Percentiles rank a stretch among this genome's conserved stretches.
Evolutionary conservation across 768 basidiomycete genomes (phyloP).

Genomic region (Phylloporus scabripes): DNA sequence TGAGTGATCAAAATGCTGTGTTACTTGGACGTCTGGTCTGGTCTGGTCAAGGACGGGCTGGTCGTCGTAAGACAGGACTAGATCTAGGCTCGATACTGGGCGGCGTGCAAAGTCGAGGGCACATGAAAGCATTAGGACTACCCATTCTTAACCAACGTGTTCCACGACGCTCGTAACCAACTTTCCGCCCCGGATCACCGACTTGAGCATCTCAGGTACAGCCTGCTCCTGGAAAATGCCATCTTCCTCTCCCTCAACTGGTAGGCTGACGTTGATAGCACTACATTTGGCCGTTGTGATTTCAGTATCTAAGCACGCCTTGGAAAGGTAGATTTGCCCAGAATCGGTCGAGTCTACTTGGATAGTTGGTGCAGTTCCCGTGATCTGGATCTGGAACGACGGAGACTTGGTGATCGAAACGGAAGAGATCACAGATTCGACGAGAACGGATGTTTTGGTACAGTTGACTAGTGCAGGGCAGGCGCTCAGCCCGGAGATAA

Average conservation of each 20-base stretch:
- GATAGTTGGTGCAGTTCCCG: constrained; percentile 84
- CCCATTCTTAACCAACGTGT: constrained; percentile 52
- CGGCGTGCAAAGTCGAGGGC: too few relatives aligned
- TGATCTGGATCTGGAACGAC: constrained; percentile 90
- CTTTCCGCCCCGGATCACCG: constrained; percentile 73
- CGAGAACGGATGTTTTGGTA: constrained; percentile 77
- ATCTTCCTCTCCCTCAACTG: constrained; percentile 83
- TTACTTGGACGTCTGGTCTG: too few relatives aligned
- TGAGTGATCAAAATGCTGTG: too few relatives aligned
- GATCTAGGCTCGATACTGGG: too few relatives aligned
- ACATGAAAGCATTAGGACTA: not conserved
- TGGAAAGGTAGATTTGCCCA: constrained; percentile 90
- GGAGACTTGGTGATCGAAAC: constrained; percentile 87
- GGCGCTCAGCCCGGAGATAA: constrained; percentile 1
- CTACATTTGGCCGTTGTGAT: constrained; percentile 94
- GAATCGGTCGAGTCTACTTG: constrained; percentile 94
- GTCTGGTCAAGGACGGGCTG: too few relatives aligned
- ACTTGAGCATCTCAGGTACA: constrained; percentile 94
- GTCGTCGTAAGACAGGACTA: too few relatives aligned
- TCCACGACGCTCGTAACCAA: constrained; percentile 87
- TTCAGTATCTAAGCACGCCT: constrained; percentile 71
- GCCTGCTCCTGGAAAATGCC: constrained; percentile 87
- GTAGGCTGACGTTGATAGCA: constrained; percentile 84
- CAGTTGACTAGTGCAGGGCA: constrained; percentile 62
- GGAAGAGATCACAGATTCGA: constrained; percentile 90